Base-by-base conservation (phyloP, 2,329 filamentous ascomycete species). In the Xylariaceae sp. region DNA sequence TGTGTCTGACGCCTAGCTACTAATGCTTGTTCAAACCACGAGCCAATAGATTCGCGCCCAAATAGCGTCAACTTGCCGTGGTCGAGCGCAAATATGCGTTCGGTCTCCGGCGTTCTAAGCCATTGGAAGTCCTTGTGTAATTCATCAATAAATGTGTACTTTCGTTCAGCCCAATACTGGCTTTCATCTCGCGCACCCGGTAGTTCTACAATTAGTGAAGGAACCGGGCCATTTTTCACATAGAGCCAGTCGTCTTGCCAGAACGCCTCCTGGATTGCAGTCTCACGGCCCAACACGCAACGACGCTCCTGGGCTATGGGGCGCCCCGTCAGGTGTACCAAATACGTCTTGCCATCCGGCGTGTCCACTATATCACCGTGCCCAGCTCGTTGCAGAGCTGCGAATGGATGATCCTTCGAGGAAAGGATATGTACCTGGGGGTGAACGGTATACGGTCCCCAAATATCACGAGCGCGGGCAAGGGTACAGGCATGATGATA, bases 181-280 rank as follows among this genome's bases (percentile, higher is more conserved):
- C 60, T 63, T 2, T 82, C 80, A 50, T 83, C 73, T n/a, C 74
- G 71, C 0, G 64, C 65, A 1, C 71, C 80, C 0, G 78, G 80
- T 0, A 83, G 67, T 10, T 83, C 77, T 24, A 84, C 79, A 46
- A 72, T 67, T 2, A 86, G 71, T 1, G 77, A 81, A 1, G 81
- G 81, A 8, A 81, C 73, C 0, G 81, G 81, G 0, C 83, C 82
- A 49, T 80, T 72, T 66, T 85, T 85, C 37, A 86, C 73, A 55
- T 85, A 85, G 3, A 85, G 73, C 84, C 84, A 86, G 62, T 82
- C 83, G 39, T 86, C 81, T 9, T 80, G 70, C 84, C 83, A 86
- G 64, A 76, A 79, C 0, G 78, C 81, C 59, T 84, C 80, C 60
- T 86, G 83, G 16, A 86, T 81, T 0, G 73, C 73, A 0, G 81